These are phyloP conservation scores for Phytophthora ohioensis DNA, from an alignment of 352 stramenopile genomes.

Conservation along the genomic window DNA sequence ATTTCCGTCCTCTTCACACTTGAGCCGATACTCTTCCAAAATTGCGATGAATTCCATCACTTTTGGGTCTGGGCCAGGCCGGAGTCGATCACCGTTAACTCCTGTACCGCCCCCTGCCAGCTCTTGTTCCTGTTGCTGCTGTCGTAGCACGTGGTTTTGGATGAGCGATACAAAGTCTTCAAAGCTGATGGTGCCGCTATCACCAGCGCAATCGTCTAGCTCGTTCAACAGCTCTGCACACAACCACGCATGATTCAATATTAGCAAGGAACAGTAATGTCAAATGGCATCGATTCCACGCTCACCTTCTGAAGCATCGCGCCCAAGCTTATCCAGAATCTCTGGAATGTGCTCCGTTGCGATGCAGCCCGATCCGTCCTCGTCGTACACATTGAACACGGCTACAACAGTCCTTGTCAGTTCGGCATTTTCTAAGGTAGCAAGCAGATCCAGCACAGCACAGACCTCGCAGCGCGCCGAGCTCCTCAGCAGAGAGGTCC, in stretches of 20 bases:
- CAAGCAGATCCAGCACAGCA: not conserved
- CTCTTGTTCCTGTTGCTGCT: conserved; percentile 53
- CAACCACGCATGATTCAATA: not conserved
- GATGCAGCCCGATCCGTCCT: conserved; percentile 65
- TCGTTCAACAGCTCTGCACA: conserved; percentile 72
- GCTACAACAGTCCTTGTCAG: conserved; percentile 42
- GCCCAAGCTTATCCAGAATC: conserved; percentile 81
- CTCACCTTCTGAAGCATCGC: conserved; percentile 72
- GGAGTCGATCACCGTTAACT: conserved; percentile 49
- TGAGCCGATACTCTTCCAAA: conserved; percentile 94
- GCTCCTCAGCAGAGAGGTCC: conserved; percentile 78
- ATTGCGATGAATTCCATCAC: conserved; percentile 95
- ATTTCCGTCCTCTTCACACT: conserved; percentile 95
- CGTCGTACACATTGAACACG: conserved; percentile 85
- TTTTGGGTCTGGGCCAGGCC: conserved; percentile 85
- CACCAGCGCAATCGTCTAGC: conserved; percentile 64
- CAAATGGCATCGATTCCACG: not conserved
- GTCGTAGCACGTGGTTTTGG: conserved; percentile 41
- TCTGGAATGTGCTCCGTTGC: conserved; percentile 70
- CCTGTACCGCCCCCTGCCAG: conserved; percentile 35
- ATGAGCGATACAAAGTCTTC: conserved; percentile 75
- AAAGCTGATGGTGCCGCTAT: conserved; percentile 66
- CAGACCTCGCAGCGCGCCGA: conserved; percentile 73
- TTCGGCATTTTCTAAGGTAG: not conserved
- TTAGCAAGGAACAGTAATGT: not conserved